phyloP scores from a whole-genome alignment of 495 filamentous ascomycete genomes.

The Xylaria nigripes region DNA sequence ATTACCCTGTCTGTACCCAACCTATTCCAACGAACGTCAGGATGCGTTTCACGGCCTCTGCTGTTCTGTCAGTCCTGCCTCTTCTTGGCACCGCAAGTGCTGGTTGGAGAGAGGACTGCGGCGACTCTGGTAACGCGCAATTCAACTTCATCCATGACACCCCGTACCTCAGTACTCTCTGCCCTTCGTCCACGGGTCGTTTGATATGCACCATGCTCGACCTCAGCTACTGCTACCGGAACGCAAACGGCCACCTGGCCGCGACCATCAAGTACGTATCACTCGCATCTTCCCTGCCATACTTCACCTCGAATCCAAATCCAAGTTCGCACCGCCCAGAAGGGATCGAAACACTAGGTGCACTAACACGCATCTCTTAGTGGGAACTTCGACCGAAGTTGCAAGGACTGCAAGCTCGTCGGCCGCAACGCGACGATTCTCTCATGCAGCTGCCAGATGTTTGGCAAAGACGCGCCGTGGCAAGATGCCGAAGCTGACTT shows the following conservation, averaged over 20 bases:
- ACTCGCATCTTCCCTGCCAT: too few relatives aligned
- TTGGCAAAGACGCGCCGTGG: conserved; percentile 5
- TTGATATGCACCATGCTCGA: conserved; percentile 9
- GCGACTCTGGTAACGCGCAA: conserved; percentile 1
- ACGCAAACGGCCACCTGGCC: conserved; percentile 1
- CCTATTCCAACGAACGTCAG: too few relatives aligned
- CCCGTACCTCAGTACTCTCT: background rate
- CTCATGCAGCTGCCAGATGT: conserved; percentile 6
- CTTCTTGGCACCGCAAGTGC: conserved; percentile 4
- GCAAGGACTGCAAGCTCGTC: background rate
- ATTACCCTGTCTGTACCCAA: too few relatives aligned
- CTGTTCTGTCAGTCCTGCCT: background rate
- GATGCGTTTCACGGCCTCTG: background rate
- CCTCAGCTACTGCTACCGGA: conserved; percentile 11
- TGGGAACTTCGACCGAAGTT: conserved; percentile 5
- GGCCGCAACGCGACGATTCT: background rate
- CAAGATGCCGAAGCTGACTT: conserved; percentile 2
- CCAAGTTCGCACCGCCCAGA: background rate
- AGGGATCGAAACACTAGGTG: too few relatives aligned
- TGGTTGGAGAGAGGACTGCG: conserved; percentile 7
- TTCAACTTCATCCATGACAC: conserved; percentile 1
- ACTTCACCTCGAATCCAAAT: background rate
- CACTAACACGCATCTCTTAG: background rate
- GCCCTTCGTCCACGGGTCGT: background rate
- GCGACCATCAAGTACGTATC: conserved; percentile 7